Evolutionary conservation across 371 early-diverging fungal genomes (phyloP).

Genomic region (Rhizopus delemar): DNA sequence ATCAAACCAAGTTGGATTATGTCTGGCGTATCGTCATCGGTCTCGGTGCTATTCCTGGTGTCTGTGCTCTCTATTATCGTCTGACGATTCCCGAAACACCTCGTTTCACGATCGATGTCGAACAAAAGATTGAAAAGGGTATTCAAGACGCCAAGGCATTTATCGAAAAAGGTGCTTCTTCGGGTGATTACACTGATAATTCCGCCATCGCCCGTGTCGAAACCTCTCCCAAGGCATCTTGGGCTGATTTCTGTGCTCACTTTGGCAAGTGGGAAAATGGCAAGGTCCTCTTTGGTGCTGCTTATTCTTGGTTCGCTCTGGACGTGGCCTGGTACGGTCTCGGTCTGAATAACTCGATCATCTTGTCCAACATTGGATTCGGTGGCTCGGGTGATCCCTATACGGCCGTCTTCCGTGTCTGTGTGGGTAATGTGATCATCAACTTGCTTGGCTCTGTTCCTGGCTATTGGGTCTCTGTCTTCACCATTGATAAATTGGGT

Average conservation of each 20-base stretch:
- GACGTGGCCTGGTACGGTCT: slow-evolving; percentile 90
- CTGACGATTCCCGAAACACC: slow-evolving; percentile 87
- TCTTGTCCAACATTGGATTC: slow-evolving; percentile 69
- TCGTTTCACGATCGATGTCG: slow-evolving; percentile 76
- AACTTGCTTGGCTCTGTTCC: slow-evolving; percentile 83
- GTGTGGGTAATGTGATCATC: slow-evolving; percentile 80
- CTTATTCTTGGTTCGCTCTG: slow-evolving; percentile 74
- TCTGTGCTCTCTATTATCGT: slow-evolving; percentile 67
- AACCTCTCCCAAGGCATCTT: slow-evolving; percentile 43
- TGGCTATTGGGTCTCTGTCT: slow-evolving; percentile 84
- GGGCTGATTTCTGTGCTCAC: slow-evolving; percentile 59
- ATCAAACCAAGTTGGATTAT: slow-evolving; percentile 63
- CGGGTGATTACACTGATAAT: slow-evolving; percentile 38
- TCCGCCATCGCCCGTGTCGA: slow-evolving; percentile 26
- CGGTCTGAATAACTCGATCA: slow-evolving; percentile 77
- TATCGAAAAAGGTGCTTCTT: slow-evolving; percentile 34
- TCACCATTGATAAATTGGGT: slow-evolving; percentile 80
- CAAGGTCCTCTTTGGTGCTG: slow-evolving; percentile 60
- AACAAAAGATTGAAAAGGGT: slow-evolving; percentile 65
- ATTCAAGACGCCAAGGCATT: slow-evolving; percentile 54
- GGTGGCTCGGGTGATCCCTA: slow-evolving; percentile 55
- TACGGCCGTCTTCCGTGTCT: slow-evolving; percentile 50
- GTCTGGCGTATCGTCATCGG: slow-evolving; percentile 80
- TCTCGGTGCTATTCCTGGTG: slow-evolving; percentile 71
- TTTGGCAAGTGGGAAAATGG: slow-evolving; percentile 61